Conservation (phyloP, 2,329 filamentous ascomycete species). For the Cytospora leucostoma region DNA sequence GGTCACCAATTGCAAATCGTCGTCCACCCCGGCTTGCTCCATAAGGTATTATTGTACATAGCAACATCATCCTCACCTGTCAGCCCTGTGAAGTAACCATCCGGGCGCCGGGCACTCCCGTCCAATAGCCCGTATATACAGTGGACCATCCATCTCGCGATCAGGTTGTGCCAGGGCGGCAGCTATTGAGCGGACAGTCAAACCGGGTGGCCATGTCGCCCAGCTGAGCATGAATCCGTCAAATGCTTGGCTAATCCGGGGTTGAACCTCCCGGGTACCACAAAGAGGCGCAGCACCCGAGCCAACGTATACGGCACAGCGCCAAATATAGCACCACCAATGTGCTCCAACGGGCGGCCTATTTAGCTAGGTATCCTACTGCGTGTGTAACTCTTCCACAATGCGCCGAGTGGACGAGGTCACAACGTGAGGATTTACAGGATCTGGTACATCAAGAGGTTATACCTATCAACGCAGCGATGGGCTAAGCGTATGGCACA, state of each 20-base stretch:
- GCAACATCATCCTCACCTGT: not conserved
- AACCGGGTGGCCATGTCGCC: not conserved
- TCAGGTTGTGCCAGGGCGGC: no score
- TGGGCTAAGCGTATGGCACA: not conserved
- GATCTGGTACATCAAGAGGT: no score
- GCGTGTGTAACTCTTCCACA: not conserved
- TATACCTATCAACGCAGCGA: not conserved
- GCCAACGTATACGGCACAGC: not conserved
- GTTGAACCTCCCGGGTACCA: not conserved
- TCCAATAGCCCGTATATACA: not conserved
- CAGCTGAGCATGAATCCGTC: not conserved
- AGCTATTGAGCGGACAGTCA: not conserved
- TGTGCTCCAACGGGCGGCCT: constrained; percentile 2
- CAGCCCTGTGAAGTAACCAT: not conserved
- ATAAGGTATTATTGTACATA: no score
- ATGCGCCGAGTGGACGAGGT: not conserved
- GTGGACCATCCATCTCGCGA: no score
- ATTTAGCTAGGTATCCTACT: constrained; percentile 4
- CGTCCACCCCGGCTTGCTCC: not conserved
- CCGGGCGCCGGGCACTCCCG: not conserved
- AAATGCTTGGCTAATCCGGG: no score
- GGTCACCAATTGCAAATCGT: not conserved
- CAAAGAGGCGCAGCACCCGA: not conserved
- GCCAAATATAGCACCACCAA: constrained; percentile 10
- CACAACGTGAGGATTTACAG: not conserved